A percentile compares a stretch with the other conserved stretches of the same genome.
These are phyloP conservation scores for Astragalus membranaceus DNA, from an alignment of 306 rosid species.

Conservation along the genomic window DNA sequence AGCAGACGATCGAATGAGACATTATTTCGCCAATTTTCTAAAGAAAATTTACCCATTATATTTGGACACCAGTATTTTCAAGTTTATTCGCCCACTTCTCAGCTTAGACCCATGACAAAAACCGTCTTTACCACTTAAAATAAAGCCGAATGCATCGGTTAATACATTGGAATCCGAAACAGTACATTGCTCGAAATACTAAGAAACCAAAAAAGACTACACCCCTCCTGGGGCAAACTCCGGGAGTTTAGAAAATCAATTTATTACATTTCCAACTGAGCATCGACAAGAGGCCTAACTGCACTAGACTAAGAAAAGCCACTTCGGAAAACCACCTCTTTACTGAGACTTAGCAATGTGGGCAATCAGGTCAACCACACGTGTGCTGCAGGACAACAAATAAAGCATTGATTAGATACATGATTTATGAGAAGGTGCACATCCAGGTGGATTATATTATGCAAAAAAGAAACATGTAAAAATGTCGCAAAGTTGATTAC, in stretches of 20 bases:
- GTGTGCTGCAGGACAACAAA: constrained; percentile 42
- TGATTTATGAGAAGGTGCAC: not conserved
- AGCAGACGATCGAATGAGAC: too few species aligned
- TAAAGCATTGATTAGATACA: not conserved
- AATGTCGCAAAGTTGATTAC: constrained; percentile 20
- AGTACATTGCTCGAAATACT: not conserved
- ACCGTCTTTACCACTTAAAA: not conserved
- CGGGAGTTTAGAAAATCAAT: not conserved
- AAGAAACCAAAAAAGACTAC: not conserved
- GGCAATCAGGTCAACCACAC: constrained; percentile 58
- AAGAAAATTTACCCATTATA: not conserved
- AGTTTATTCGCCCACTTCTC: not conserved
- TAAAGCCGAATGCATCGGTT: not conserved
- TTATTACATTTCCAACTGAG: constrained; percentile 17
- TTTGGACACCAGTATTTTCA: not conserved
- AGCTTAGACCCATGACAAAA: not conserved
- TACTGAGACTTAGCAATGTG: constrained; percentile 37
- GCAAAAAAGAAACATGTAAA: not conserved
- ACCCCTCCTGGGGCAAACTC: not conserved
- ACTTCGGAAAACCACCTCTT: not conserved
- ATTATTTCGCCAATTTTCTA: too few species aligned
- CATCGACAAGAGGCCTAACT: not conserved
- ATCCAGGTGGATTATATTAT: not conserved
- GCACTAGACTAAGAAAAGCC: not conserved
- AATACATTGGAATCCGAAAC: not conserved